phyloP scores from a whole-genome alignment of 805 yeast genomes.

The Candida montana region DNA sequence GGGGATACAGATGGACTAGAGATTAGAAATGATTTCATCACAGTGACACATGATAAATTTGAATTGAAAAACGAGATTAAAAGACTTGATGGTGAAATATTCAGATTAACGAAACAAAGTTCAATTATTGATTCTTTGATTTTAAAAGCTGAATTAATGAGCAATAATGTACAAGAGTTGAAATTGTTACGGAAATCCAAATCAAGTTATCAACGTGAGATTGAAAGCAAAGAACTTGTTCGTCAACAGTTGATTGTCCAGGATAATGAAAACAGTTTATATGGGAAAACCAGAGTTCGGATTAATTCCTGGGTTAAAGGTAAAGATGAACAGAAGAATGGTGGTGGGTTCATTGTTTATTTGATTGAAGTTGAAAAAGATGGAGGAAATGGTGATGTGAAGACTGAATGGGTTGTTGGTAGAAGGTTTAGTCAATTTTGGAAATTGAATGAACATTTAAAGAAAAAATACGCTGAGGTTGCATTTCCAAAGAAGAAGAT shows the following conservation, averaged over 20 bases:
- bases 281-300: constrained; percentile 52
- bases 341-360: constrained; percentile 62
- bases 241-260: constrained; percentile 79
- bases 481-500: constrained; percentile 51
- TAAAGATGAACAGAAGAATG: constrained; percentile 36
- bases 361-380: constrained; percentile 68
- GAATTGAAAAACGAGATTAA: constrained; percentile 63
- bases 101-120: constrained; percentile 54
- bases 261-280: constrained; percentile 74
- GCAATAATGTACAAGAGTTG: constrained; percentile 64
- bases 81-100: constrained; percentile 52
- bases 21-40: constrained; percentile 32
- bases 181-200: constrained; percentile 65
- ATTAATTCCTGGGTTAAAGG: constrained; percentile 46
- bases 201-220: constrained; percentile 60
- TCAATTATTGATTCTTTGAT: constrained; percentile 61
- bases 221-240: constrained; percentile 66
- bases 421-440: constrained; percentile 82
- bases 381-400: constrained; percentile 30
- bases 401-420: constrained; percentile 82
- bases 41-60: constrained; percentile 67
- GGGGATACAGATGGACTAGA: constrained; percentile 27
- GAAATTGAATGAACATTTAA: constrained; percentile 61
- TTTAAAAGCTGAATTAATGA: constrained; percentile 79
- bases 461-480: constrained; percentile 35